Evolutionary conservation across 164 flowering plant genomes (phyloP), one percentile per base, ranked within the genome.

Genomic region (Liquidambar formosana): DNA sequence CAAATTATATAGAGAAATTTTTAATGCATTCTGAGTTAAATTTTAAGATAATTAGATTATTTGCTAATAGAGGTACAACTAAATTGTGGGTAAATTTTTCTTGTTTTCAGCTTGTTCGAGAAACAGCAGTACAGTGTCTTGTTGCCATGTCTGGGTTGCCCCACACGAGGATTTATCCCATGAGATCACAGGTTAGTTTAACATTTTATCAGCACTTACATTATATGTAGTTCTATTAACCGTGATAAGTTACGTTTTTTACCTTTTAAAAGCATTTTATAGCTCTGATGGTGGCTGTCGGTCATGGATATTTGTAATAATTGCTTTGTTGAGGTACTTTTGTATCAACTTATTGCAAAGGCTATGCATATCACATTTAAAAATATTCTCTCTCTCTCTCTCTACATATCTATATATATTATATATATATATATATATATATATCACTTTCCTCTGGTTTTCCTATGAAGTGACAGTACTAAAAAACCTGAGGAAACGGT

Each of bases 91-190:
- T 22, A 23, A 26, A 18, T 21, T 11, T n/a, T 45, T 16, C 12
- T 66, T 60, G 23, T 53, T 54, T 78, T 57, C 89, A 95, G 99
- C 80, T 86, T 76, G 87, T 95, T 63, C 85, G 99, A 44, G 98
- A 93, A 81, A 95, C 99, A 28, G 88, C 96, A 67, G 80, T 95
- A 63, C 97, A 95, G 74, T 95, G 98, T 79, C 96, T 95, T 74
- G 78, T 77, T 66, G 98, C 98, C 61, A 70, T 88, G 82, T 74
- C 91, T 23, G 80, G 72, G 74, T 75, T 93, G 65, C 96, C 96
- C 47, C 80, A 91, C 61, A 26, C 78, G 14, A 85, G 88, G 76
- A 85, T 90, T 60, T 95, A 87, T 79, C 96, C 96, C 58, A 73
- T 90, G 86, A 81, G 90, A 78, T 52, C 63, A 22, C 83, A 91